Evolutionary conservation across 164 flowering plant species (phyloP), one percentile per base, ranked within the genome.

Genomic region (Warburgia ugandensis): DNA sequence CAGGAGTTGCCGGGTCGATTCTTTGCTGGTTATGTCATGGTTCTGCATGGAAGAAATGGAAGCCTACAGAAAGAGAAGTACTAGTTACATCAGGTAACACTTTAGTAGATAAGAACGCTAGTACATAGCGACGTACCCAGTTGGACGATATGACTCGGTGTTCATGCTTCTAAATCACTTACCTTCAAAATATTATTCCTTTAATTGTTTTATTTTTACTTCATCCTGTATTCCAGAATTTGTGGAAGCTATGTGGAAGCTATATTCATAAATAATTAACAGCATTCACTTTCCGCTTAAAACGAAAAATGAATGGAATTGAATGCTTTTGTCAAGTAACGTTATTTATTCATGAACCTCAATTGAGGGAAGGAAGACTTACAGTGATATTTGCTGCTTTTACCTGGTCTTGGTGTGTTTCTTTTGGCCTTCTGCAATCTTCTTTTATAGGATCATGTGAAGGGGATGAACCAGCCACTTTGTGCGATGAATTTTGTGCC

Each of bases 311-410:
- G n/a, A n/a, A n/a, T n/a, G n/a, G n/a, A n/a, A n/a, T n/a, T n/a
- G n/a, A n/a, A n/a, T n/a, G n/a, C n/a, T 39, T 14, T 39, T 5
- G 3, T 13, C 5, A 14, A 3, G 43, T 39, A 2, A 14, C 29
- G 6, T 29, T 13, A 29, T 40, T 40, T 12, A 25, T 11, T 12
- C 16, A 39, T 17, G 35, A 17, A 14, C n/a, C n/a, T 52, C 20
- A 29, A 35, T 6, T 50, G 2, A 13, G 2, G 40, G 20, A 25
- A 29, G 28, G 48, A 36, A 33, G 54, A 46, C 88, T 72, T 81
- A 81, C 88, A 29, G 20, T 69, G 44, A 64, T 60, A 45, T 48
- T 54, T 52, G 64, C 21, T 47, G 54, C 25, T 29, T 16, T 56
- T 22, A 26, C 47, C 27, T 22, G 6, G n/a, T n/a, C n/a, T n/a